Evolutionary conservation across 139 green algal genomes (phyloP).

Genomic region (Chlamydomonas sphaeroides): DNA sequence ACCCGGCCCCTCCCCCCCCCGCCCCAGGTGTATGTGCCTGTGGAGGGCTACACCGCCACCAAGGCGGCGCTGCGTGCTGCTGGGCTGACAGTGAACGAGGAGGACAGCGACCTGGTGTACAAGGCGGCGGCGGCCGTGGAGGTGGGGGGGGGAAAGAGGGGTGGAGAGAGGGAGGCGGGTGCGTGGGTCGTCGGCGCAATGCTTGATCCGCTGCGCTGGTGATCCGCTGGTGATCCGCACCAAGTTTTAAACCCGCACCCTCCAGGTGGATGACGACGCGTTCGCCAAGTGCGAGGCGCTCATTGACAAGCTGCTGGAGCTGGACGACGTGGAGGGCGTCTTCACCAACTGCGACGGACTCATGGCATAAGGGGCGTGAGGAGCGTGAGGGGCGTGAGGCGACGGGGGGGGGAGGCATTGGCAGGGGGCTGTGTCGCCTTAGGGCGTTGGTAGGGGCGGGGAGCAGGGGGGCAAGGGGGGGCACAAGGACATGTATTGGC

Average conservation of each 20-base stretch:
- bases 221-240: too few relatives aligned
- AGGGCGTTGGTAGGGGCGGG: too few relatives aligned
- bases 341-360: constrained; percentile 79
- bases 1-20: neutral
- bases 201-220: too few relatives aligned
- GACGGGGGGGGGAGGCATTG: neutral
- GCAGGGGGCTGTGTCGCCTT: neutral
- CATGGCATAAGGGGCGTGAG: neutral
- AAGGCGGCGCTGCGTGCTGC: constrained; percentile 43
- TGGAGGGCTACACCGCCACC: constrained; percentile 39
- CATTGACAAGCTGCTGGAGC: constrained; percentile 85
- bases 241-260: too few relatives aligned
- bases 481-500: too few relatives aligned
- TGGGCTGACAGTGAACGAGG: constrained; percentile 52
- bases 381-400: neutral
- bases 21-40: constrained; percentile 47
- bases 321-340: constrained; percentile 94
- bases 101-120: constrained; percentile 69
- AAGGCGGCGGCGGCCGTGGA: constrained; percentile 42
- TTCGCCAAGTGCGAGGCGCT: constrained; percentile 82
- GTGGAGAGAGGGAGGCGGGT: neutral
- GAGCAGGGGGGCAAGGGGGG: too few relatives aligned
- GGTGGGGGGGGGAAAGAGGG: neutral
- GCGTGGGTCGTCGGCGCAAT: too few relatives aligned
- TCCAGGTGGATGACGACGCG: constrained; percentile 70